phyloP scores from a whole-genome alignment of 106 monocot genomes.

The Platanthera guangdongensis region DNA sequence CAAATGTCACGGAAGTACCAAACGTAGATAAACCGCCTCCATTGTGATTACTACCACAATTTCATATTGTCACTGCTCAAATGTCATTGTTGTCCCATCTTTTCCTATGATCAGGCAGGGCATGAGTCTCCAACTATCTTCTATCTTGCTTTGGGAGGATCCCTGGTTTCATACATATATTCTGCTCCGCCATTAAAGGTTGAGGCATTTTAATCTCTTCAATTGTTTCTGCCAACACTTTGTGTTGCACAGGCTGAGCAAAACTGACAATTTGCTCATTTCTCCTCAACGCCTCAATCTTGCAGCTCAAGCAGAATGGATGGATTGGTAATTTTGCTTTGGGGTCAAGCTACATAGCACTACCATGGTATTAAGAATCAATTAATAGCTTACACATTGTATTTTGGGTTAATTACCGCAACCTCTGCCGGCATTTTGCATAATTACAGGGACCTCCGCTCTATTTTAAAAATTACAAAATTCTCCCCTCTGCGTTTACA shows the following conservation, averaged over 20 bases:
- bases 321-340: constrained; percentile 90
- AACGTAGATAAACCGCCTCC: too few species aligned
- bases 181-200: constrained; percentile 98
- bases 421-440: too few species aligned
- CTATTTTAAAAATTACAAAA: too few species aligned
- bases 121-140: constrained; percentile 70
- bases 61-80: too few species aligned
- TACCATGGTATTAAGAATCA: constrained; percentile 68
- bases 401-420: not conserved
- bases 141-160: constrained; percentile 92
- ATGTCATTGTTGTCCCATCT: not conserved
- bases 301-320: constrained; percentile 97
- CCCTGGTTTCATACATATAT: constrained; percentile 92
- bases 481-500: too few species aligned
- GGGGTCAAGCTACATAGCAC: constrained; percentile 79
- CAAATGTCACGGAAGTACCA: too few species aligned
- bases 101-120: constrained; percentile 63
- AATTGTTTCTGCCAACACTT: not conserved
- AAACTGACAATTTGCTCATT: not conserved
- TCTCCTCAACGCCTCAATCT: not conserved
- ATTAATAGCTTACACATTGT: not conserved
- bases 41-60: too few species aligned
- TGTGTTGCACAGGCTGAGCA: not conserved
- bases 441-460: too few species aligned
- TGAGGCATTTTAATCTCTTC: not conserved